phyloP scores from a whole-genome alignment of 257 asterid species.

The Solanum pinnatisectum region DNA sequence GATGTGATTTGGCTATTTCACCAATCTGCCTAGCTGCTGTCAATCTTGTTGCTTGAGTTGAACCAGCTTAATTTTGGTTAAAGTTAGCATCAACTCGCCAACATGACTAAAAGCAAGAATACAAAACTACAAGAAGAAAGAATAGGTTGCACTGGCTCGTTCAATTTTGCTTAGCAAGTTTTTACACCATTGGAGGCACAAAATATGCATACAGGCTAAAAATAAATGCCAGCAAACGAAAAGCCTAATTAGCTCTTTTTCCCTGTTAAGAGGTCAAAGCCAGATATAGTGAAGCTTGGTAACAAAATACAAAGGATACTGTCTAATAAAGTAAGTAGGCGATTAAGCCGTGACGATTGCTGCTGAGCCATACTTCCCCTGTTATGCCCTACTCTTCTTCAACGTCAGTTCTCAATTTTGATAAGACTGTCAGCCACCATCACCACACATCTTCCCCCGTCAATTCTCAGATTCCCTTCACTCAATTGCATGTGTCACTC shows the following conservation, averaged over 20 bases:
- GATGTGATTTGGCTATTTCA: conserved; percentile 95
- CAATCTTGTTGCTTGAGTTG: conserved; percentile 92
- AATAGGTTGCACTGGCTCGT: not conserved
- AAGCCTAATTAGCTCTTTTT: not conserved
- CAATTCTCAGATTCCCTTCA: conserved; percentile 3
- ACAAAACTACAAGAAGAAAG: not conserved
- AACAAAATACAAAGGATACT: conserved; percentile 59
- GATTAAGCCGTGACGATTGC: conserved; percentile 84
- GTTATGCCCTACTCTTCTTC: conserved; percentile 15
- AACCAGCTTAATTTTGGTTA: conserved; percentile 78
- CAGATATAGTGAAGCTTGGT: not conserved
- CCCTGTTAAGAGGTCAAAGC: not conserved
- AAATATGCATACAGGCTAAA: not conserved
- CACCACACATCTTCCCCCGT: conserved; percentile 9
- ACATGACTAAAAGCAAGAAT: conserved; percentile 3
- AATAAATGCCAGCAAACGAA: not conserved
- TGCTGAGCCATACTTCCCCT: conserved; percentile 72
- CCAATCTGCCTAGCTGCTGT: conserved; percentile 99
- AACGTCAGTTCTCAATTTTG: conserved; percentile 15
- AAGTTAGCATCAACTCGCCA: conserved; percentile 10
- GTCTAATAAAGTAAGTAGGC: conserved; percentile 92
- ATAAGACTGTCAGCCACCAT: conserved; percentile 10
- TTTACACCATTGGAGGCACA: not conserved
- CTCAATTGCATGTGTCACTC: conserved; percentile 23
- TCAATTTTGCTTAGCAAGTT: not conserved